Evolutionary conservation across 2,329 filamentous ascomycete species (phyloP), one percentile per base, ranked within the genome.

Genomic region (Epicoccum nigrum): DNA sequence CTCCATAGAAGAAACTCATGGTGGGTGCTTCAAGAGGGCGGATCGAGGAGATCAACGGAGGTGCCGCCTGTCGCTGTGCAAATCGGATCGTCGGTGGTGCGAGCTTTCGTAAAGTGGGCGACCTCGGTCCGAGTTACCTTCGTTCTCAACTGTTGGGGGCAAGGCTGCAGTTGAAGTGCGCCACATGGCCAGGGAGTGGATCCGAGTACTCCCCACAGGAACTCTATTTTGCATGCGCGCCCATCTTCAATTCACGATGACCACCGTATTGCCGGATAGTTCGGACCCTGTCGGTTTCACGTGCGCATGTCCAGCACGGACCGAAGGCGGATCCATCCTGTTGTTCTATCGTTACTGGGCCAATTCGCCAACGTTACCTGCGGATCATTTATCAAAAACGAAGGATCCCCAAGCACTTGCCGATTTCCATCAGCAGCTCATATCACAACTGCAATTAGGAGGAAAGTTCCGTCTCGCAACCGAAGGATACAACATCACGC

Each of bases 401-500:
- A n/a, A 21, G 3, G 46, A 59, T 31, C 42, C 51, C 20, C 32
- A 58, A 16, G 30, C 35, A 4, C 51, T 65, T 3, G 59, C 59
- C 17, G 37, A 37, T 12, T 65, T 56, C 16, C 59, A 65, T 31
- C 37, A 20, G 23, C 31, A 53, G 5, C 45, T 61, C 6, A 30
- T 55, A 19, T 27, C 49, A 2, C 41, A 38, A 7, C 48, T 60
- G 13, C 16, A 43, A 15, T 43, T 63, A 27, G 50, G 53, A 5
- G 62, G 60, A 5, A 65, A 65, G 37, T 57, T 65, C 21, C 51
- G 62, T 17, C 51, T 63, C 17, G 59, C 62, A 6, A 42, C n/a
- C n/a, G 62, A 65, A 51, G 62, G 62, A 1, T 63, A 56, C 50
- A 65, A 65, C 25, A 55, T 65, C 51, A 63, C 62, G 2, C 49